phyloP scores from a whole-genome alignment of 139 green algal species.

The Spirogloea muscicola region DNA sequence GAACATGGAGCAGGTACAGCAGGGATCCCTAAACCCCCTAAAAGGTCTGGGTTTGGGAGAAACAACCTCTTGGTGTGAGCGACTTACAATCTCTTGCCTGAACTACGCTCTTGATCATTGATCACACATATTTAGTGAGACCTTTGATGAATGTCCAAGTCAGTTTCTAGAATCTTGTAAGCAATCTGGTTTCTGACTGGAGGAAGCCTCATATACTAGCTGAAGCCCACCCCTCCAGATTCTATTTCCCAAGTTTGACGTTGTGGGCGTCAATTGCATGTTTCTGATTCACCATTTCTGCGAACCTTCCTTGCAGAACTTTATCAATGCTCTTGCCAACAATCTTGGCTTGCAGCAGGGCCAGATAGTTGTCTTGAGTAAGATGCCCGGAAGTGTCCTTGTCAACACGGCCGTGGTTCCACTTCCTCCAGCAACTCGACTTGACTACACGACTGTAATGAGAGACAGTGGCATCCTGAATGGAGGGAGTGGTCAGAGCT shows the following conservation, averaged over 20 bases:
- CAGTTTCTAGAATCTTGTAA: too few species aligned
- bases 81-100: not conserved
- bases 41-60: too few species aligned
- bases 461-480: not conserved
- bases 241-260: too few species aligned
- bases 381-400: not conserved
- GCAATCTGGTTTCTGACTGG: too few species aligned
- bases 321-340: too few species aligned
- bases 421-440: not conserved
- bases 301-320: too few species aligned
- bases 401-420: constrained; percentile 4
- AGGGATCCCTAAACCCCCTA: too few species aligned
- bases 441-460: not conserved
- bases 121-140: not conserved
- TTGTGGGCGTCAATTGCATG: too few species aligned
- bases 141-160: not conserved
- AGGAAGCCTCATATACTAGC: too few species aligned
- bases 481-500: not conserved
- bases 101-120: not conserved
- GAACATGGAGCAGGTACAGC: not conserved
- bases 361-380: not conserved
- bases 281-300: too few species aligned
- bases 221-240: too few species aligned
- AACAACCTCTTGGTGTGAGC: too few species aligned
- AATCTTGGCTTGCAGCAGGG: not conserved